Evolutionary conservation across 2,329 filamentous ascomycete species (phyloP).

Genomic region (Cytospora paraplurivora): DNA sequence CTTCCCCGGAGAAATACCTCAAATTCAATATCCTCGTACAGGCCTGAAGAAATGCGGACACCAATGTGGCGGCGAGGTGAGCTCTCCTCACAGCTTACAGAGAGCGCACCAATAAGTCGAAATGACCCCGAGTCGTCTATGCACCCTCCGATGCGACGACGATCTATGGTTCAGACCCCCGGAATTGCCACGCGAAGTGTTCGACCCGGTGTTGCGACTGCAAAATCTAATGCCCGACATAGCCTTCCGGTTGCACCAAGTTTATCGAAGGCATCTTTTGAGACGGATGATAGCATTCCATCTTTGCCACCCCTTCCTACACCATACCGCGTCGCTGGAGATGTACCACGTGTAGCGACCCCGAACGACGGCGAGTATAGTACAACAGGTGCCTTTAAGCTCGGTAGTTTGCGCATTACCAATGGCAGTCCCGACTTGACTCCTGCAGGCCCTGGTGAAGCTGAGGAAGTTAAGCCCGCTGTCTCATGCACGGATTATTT

Average conservation of each 20-base stretch:
- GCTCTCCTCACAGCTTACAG: conserved; percentile 35
- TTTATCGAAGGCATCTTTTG: conserved; percentile 44
- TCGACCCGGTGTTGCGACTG: conserved; percentile 31
- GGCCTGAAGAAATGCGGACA: conserved; percentile 38
- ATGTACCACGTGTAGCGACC: conserved; percentile 45
- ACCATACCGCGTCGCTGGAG: conserved; percentile 31
- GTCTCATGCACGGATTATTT: conserved; percentile 14
- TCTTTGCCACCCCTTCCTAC: conserved; percentile 33
- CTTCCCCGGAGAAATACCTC: conserved; percentile 20
- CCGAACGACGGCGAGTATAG: conserved; percentile 60
- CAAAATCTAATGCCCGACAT: conserved; percentile 41
- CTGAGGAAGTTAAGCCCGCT: neutral
- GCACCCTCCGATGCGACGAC: conserved; percentile 50
- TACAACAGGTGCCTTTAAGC: conserved; percentile 63
- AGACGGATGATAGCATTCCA: conserved; percentile 41
- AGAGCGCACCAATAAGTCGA: conserved; percentile 38
- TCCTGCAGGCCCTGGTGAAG: conserved; percentile 33
- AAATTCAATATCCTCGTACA: conserved; percentile 22
- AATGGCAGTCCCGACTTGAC: conserved; percentile 61
- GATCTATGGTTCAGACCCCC: conserved; percentile 51
- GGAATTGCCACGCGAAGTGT: conserved; percentile 50
- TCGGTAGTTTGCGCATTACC: conserved; percentile 63
- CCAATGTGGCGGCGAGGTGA: conserved; percentile 41
- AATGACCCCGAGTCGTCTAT: conserved; percentile 52
- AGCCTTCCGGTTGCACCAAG: conserved; percentile 44